A percentile compares a stretch with the other conserved stretches of the same genome.
Evolutionary conservation across 352 stramenopile species (phyloP).

Genomic region (Albugo candida): DNA sequence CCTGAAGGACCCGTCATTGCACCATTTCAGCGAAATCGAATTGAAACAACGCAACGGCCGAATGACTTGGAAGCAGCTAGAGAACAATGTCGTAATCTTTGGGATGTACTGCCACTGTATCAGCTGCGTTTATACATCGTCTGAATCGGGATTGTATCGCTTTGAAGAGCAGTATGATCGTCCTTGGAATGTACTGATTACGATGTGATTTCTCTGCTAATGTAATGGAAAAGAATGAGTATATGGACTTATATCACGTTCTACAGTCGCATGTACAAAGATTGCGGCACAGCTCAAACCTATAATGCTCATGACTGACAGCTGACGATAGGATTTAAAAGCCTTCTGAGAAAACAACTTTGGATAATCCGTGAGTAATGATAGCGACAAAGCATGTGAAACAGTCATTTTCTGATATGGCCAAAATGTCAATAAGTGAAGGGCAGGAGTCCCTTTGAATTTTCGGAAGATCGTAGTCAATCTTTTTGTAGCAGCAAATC

Average conservation of each 20-base stretch:
- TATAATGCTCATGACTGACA: too few species aligned
- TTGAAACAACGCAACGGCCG: conserved; percentile 49
- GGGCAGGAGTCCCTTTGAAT: too few species aligned
- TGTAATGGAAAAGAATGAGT: conserved; percentile 64
- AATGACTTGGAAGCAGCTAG: conserved; percentile 58
- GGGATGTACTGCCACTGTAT: conserved; percentile 24
- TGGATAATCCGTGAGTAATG: too few species aligned
- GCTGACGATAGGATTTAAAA: too few species aligned
- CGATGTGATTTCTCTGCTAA: conserved; percentile 57
- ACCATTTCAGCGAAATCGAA: conserved; percentile 57
- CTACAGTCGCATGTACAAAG: conserved; percentile 54
- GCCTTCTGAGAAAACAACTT: too few species aligned
- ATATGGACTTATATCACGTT: conserved; percentile 46
- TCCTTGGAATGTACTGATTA: conserved; percentile 36
- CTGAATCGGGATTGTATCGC: conserved; percentile 57
- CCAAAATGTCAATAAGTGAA: too few species aligned
- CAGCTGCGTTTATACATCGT: conserved; percentile 9
- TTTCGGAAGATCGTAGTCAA: too few species aligned
- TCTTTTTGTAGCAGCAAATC: too few species aligned
- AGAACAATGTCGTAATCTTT: conserved; percentile 74
- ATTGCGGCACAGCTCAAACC: too few species aligned
- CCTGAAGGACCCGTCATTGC: conserved; percentile 15
- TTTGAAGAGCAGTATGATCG: conserved; percentile 52
- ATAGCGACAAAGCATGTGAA: too few species aligned
- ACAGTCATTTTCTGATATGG: too few species aligned